phyloP scores from a whole-genome alignment of 768 basidiomycete genomes.

The Mycena albidolilacea region DNA sequence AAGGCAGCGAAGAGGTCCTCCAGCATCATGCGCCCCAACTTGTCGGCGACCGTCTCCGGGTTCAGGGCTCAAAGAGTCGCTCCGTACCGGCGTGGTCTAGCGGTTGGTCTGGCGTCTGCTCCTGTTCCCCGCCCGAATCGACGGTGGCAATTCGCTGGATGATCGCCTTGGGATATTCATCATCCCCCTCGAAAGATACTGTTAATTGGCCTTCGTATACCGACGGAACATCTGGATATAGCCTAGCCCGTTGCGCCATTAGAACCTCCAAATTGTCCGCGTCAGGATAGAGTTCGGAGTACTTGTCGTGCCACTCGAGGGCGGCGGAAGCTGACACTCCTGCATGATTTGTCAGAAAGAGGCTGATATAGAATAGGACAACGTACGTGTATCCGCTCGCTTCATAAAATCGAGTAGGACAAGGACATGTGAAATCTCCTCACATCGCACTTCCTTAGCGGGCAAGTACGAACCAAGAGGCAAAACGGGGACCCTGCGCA shows the following conservation, averaged over 20 bases:
- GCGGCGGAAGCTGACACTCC: background rate
- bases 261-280: background rate
- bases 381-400: background rate
- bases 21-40: background rate
- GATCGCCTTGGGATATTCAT: conserved; percentile 1
- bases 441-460: background rate
- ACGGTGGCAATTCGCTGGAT: background rate
- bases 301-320: conserved; percentile 25
- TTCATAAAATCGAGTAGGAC: background rate
- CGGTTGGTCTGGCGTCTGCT: background rate
- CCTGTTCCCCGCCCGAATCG: background rate
- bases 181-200: conserved; percentile 8
- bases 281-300: conserved; percentile 13
- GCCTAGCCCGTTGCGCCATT: conserved; percentile 15
- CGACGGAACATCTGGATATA: background rate
- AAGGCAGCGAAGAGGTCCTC: background rate
- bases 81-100: too few species aligned
- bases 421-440: background rate
- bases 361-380: background rate
- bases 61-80: conserved; percentile 5
- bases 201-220: background rate
- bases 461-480: background rate
- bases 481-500: conserved; percentile 19
- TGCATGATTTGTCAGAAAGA: background rate
- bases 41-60: background rate